Base-by-base conservation (phyloP, 805 yeast genomes). In the Starmerella sp. region DNA sequence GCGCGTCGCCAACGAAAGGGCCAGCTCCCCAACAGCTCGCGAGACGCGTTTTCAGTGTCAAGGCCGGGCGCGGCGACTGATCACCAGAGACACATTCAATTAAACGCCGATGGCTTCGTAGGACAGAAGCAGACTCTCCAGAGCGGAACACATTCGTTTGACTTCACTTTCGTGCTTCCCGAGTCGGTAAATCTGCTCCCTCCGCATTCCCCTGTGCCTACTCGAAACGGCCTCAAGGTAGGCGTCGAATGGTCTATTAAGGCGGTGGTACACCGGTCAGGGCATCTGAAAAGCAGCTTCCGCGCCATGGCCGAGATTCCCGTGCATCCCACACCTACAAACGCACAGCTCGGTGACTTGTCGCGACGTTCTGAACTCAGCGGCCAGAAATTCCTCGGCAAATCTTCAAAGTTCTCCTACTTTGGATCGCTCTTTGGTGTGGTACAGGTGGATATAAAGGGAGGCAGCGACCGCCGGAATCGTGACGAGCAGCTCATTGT, bases 181-280 rank as follows among this genome's bases (percentile, higher is more conserved):
- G 48, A 54, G 7, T 10, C 37, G 14, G 36, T 37, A 48, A 17
- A 37, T 17, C 2, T 11, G 36, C 45, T 54, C 15, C 57, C 57
- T 9, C 57, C 57, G 2, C 35, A 32, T 13, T 44, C 54, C 30
- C 51, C 51, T 5, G 43, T 48, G 5, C 41, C 41, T 2, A 48
- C 51, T 11, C 51, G 51, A 9, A 48, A 48, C 35, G 54, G 45
- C 6, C 41, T 51, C 17, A 45, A 32, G 22, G 44, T 45, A 29
- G 57, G 57, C 32, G 48, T 51, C 9, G 10, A 35, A 22, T 54
- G 57, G 57, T 22, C 48, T 15, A 4, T 54, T 17, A 54, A 54
- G 34, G 51, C 47, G 2, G 52, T 50, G 2, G 38, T 38, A 1
- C 54, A 54, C 47, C 41, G 57, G 5, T 7, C 52, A 2, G 57